phyloP scores from a whole-genome alignment of 257 asterid genomes.

The Primulina huaijiensis region DNA sequence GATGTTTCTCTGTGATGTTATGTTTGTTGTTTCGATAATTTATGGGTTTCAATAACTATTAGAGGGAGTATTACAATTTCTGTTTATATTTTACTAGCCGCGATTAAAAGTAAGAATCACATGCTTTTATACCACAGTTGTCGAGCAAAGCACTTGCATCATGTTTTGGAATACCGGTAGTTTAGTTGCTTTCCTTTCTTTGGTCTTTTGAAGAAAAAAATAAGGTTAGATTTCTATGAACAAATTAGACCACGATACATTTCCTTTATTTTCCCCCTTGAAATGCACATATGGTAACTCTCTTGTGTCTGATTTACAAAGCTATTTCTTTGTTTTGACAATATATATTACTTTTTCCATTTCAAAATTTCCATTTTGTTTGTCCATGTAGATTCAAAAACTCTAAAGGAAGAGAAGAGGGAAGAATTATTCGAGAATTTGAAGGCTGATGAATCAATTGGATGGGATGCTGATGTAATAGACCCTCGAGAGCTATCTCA shows the following conservation, averaged over 20 bases:
- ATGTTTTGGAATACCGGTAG: background rate
- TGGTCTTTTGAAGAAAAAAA: background rate
- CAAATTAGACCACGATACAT: background rate
- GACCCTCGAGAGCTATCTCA: constrained; percentile 91
- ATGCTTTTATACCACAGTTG: background rate
- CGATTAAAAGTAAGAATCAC: background rate
- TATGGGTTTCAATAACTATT: no score
- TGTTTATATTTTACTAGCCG: background rate
- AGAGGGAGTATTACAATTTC: no score
- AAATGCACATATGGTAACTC: background rate
- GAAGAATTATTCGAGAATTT: constrained; percentile 85
- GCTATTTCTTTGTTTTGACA: background rate
- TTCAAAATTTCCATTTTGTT: no score
- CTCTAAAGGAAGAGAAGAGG: constrained; percentile 90
- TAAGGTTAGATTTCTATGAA: background rate
- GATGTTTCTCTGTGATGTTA: no score
- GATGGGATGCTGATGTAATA: constrained; percentile 95
- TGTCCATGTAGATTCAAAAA: constrained; percentile 69
- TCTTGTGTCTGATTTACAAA: background rate
- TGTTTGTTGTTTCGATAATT: no score
- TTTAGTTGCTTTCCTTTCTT: background rate
- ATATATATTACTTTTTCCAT: no score
- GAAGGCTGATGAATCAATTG: constrained; percentile 74
- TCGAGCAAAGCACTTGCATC: constrained; percentile 7
- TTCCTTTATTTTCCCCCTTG: background rate